Conservation (phyloP, 306 rosid genomes). For the Rubus idaeus region DNA sequence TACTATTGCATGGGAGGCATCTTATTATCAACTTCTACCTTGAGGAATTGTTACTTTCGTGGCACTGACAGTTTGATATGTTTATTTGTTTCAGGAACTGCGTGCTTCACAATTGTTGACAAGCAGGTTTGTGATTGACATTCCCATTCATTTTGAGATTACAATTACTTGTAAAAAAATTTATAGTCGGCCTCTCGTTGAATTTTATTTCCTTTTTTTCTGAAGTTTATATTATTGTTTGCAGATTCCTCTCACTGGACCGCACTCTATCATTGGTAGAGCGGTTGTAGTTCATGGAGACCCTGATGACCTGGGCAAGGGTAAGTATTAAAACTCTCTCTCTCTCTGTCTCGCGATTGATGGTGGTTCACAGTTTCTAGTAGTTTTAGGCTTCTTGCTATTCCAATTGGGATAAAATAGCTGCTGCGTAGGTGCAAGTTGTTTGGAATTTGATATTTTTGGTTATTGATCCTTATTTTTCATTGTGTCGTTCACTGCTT, state of each 20-base stretch:
- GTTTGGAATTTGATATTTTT: not conserved
- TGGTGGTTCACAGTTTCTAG: not conserved
- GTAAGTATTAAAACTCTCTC: conserved; percentile 33
- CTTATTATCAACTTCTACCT: not conserved
- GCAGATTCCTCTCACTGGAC: conserved; percentile 90
- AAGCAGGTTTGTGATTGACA: conserved; percentile 49
- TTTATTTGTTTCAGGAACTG: conserved; percentile 60
- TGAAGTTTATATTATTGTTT: conserved; percentile 16
- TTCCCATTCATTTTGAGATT: conserved; percentile 9
- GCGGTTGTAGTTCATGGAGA: conserved; percentile 95
- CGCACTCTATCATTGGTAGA: conserved; percentile 82
- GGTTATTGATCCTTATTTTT: not conserved
- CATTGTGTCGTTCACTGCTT: not conserved
- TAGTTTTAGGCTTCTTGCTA: not conserved
- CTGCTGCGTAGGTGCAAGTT: not conserved
- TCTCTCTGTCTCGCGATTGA: not conserved
- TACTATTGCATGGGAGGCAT: not conserved
- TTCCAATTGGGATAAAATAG: not conserved
- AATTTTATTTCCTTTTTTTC: conserved; percentile 12
- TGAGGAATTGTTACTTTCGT: not conserved
- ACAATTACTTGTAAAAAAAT: not conserved
- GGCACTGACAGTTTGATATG: conserved; percentile 17
- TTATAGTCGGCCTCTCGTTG: not conserved
- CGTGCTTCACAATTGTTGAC: conserved; percentile 61
- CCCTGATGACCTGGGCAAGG: conserved; percentile 96